Evolutionary conservation across 495 filamentous ascomycete species (phyloP).

Genomic region (Xylaria intraflava): DNA sequence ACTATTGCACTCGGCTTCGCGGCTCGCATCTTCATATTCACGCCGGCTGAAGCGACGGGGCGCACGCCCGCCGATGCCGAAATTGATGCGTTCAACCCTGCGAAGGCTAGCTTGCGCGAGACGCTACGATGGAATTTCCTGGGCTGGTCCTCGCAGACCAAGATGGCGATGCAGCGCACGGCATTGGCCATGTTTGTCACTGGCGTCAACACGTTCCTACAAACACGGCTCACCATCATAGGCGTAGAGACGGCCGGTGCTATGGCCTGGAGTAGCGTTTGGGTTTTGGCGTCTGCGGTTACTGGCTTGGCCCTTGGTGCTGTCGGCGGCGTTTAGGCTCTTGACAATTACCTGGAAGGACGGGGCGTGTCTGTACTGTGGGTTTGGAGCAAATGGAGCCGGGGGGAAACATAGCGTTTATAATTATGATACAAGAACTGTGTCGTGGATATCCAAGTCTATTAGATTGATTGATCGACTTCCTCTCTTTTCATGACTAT

Average conservation of each 20-base stretch:
- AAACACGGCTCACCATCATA: constrained; percentile 54
- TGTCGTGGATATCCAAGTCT: not conserved
- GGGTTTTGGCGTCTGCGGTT: constrained; percentile 54
- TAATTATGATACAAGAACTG: not conserved
- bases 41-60: constrained; percentile 52
- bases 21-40: constrained; percentile 67
- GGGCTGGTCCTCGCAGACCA: constrained; percentile 55
- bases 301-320: constrained; percentile 51
- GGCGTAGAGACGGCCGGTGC: constrained; percentile 63
- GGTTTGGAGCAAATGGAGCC: not conserved
- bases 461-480: not conserved
- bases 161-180: constrained; percentile 59
- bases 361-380: not conserved
- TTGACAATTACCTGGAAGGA: not conserved
- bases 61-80: constrained; percentile 30
- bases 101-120: constrained; percentile 47
- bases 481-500: too few relatives aligned
- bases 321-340: constrained; percentile 44
- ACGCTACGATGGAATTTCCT: constrained; percentile 58
- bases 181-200: constrained; percentile 50
- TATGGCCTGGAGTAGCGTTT: constrained; percentile 60
- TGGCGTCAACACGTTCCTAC: constrained; percentile 57
- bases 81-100: constrained; percentile 43
- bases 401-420: not conserved
- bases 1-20: constrained; percentile 54